Base-by-base conservation (phyloP, 1,284 basidiomycete genomes). In the Exobasidium rhododendri region DNA sequence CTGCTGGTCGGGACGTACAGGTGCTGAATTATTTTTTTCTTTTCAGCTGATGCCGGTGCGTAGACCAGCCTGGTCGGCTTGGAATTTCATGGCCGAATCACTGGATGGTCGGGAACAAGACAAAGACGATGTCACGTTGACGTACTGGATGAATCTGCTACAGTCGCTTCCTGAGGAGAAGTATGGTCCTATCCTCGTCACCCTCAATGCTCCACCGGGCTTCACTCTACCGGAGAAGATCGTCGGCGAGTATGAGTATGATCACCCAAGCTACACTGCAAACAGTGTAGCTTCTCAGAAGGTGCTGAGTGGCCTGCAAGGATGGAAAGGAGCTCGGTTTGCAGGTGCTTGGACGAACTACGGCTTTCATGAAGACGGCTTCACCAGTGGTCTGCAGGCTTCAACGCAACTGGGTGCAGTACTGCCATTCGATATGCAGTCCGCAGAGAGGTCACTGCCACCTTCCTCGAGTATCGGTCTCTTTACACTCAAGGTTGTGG, bases 271-370 rank as follows among this genome's bases (percentile, higher is more conserved):
- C 47, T 83, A 76, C 61, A 69, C 68, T 0, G 54, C 65, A 0
- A 63, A 78, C 62, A 73, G 73, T 26, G 82, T 89, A 17, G 76
- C 74, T n/a, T 85, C 86, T 0, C 89, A 89, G 70, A 69, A 74
- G 3, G 78, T 82, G 40, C 84, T 90, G 71, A 67, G 70, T 29
- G 73, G 71, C 24, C 89, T 91, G 55, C 89, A 91, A 79, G 85
- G 86, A 69, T 83, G 75, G 22, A 26, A 60, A 0, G 84, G 85
- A 1, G 84, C 91, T 61, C 85, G 85, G 17, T 92, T 85, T 74
- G 88, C 86, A 1, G 89, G 89, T n/a, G 90, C 89, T 4, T 92
- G 88, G 83, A 84, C 87, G 50, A 85, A 86, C 59, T 90, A 90
- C 70, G 89, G 80, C 5, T 78, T 89, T 81, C 89, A 91, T 80